Conservation (phyloP, 1,284 basidiomycete species). For the Sanghuangporus sanghuang region DNA sequence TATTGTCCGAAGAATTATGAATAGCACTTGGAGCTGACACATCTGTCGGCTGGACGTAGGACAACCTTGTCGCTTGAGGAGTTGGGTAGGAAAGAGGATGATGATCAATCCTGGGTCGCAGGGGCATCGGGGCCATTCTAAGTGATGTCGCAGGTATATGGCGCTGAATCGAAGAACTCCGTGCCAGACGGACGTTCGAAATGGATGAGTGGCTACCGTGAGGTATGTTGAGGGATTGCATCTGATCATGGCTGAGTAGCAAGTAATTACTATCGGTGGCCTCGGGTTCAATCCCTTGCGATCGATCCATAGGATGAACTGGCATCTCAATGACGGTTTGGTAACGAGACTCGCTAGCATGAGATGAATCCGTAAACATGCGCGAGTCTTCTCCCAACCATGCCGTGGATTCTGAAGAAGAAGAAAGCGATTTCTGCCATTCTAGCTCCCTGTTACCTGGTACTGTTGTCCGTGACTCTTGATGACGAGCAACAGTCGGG, state of each 20-base stretch:
- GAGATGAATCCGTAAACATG: not conserved
- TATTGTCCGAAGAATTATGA: not conserved
- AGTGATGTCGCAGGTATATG: slow-evolving; percentile 7
- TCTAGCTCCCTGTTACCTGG: not conserved
- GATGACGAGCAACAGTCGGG: not conserved
- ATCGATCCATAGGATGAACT: slow-evolving; percentile 9
- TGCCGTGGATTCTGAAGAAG: not conserved
- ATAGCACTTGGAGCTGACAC: not conserved
- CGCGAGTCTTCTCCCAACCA: not conserved
- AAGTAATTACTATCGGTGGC: not conserved
- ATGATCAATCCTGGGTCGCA: slow-evolving; percentile 11
- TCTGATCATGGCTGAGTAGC: not conserved
- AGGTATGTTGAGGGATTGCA: not conserved
- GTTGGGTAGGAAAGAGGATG: slow-evolving; percentile 4
- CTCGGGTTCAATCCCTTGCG: slow-evolving; percentile 1
- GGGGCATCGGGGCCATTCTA: slow-evolving; percentile 8
- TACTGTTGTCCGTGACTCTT: not conserved
- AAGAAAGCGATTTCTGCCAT: not conserved
- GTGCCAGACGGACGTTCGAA: not conserved
- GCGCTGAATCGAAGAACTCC: slow-evolving; percentile 7
- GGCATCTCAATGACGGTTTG: slow-evolving; percentile 8
- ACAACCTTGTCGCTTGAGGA: slow-evolving; percentile 3
- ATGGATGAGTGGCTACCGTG: not conserved
- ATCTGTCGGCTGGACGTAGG: not conserved
- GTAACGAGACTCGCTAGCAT: not conserved